Percentiles rank a stretch among this genome's conserved stretches.
These are phyloP conservation scores for Colletotrichum acutatum DNA, from an alignment of 2,329 filamentous ascomycete genomes.

Conservation along the genomic window DNA sequence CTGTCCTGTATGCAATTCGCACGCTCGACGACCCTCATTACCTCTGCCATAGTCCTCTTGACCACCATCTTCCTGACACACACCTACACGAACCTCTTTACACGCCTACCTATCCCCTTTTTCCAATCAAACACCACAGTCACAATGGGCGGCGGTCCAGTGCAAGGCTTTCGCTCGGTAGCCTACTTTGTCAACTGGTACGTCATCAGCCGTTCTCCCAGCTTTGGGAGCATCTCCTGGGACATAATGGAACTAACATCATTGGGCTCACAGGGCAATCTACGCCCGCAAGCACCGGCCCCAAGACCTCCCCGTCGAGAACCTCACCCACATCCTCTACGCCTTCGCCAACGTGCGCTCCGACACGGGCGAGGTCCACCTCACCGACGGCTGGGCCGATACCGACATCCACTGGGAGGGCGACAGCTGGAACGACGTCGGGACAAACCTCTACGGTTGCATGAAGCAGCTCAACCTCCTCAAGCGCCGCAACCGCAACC, in stretches of 20 bases:
- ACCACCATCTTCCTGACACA: constrained; percentile 36
- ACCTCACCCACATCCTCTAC: constrained; percentile 90
- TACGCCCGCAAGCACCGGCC: constrained; percentile 89
- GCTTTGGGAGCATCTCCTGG: no score
- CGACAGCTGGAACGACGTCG: constrained; percentile 77
- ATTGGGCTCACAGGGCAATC: constrained; percentile 68
- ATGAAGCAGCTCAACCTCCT: constrained; percentile 88
- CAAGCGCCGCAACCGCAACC: constrained; percentile 82
- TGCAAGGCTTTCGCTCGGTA: constrained; percentile 70
- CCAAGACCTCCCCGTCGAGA: constrained; percentile 82
- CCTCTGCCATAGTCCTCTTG: constrained; percentile 39
- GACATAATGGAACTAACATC: neutral
- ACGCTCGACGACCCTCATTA: constrained; percentile 21
- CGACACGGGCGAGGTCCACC: constrained; percentile 80
- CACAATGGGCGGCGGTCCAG: constrained; percentile 56
- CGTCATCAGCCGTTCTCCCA: neutral
- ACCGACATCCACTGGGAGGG: constrained; percentile 79
- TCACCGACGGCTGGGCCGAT: constrained; percentile 73
- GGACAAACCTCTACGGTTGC: constrained; percentile 88
- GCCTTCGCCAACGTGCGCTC: constrained; percentile 87
- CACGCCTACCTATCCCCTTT: constrained; percentile 12
- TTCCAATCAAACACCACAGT: constrained; percentile 10
- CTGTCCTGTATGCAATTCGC: constrained; percentile 31
- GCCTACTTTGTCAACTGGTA: constrained; percentile 81
- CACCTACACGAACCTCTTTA: constrained; percentile 36